phyloP scores from a whole-genome alignment of 768 basidiomycete genomes.

The Auricularia heimuer region DNA sequence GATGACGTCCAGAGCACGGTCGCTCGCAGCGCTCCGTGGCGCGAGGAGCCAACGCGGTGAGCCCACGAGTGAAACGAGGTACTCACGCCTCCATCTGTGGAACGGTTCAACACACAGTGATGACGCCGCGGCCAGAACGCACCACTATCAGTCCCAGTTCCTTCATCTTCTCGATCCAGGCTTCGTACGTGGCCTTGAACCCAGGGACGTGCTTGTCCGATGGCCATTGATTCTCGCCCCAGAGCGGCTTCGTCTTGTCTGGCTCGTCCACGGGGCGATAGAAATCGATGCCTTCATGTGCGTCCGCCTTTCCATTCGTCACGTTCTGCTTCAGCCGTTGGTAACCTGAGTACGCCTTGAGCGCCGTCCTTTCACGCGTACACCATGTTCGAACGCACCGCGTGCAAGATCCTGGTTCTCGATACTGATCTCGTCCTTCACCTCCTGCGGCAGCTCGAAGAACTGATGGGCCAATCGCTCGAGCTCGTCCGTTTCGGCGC shows the following conservation, averaged over 20 bases:
- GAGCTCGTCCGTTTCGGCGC: slow-evolving; percentile 55
- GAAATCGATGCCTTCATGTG: slow-evolving; percentile 78
- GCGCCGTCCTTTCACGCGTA: background rate
- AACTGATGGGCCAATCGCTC: slow-evolving; percentile 57
- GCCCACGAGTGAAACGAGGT: background rate
- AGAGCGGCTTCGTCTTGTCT: slow-evolving; percentile 59
- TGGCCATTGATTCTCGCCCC: slow-evolving; percentile 89
- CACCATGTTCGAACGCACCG: slow-evolving; percentile 35
- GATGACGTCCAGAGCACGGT: too few relatives aligned
- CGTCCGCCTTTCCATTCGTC: slow-evolving; percentile 75
- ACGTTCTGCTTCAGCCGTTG: slow-evolving; percentile 74
- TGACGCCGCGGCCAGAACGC: background rate
- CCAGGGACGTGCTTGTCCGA: slow-evolving; percentile 26
- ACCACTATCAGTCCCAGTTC: slow-evolving; percentile 56
- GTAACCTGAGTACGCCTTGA: slow-evolving; percentile 46
- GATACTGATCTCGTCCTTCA: slow-evolving; percentile 68
- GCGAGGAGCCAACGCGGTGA: background rate
- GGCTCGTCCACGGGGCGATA: slow-evolving; percentile 64
- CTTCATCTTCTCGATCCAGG: slow-evolving; percentile 84
- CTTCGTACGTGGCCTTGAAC: slow-evolving; percentile 57
- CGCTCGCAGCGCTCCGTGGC: too few relatives aligned
- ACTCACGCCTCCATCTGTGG: slow-evolving; percentile 66
- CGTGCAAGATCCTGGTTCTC: slow-evolving; percentile 61
- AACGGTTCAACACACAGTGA: background rate
- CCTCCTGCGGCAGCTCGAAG: slow-evolving; percentile 60